Base-by-base conservation (phyloP, 2,329 filamentous ascomycete species). In the Paracoccidioides lutzii region DNA sequence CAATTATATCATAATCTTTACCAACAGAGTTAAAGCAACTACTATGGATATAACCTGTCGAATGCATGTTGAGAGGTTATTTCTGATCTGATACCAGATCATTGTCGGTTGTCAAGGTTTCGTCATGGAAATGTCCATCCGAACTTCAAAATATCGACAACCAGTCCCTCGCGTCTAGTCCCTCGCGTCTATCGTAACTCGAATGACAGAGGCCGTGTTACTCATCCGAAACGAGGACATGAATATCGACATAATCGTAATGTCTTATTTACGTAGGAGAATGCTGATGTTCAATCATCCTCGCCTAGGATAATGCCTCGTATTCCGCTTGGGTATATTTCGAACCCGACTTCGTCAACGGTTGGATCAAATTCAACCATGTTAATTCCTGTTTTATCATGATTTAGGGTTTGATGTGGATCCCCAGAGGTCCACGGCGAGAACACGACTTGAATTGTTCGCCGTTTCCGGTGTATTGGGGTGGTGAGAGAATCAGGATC, bases 371-470 rank as follows among this genome's bases (percentile, higher is more conserved):
- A 50, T 44, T 55, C 54, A 44, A 55, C 46, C 22, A 42, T 52
- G 5, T 40, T 12, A 35, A 14, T 12, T 28, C 14, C 45, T 4
- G n/a, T n/a, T 8, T 40, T 37, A 30, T 32, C 43, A 28, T 55
- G 10, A 5, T 4, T 6, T 14, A 54, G 10, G 3, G 35, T 12
- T 15, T 33, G 38, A 12, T 32, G 5, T 35, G 49, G 57, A 5
- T 55, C 52, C 1, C 77, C 78, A 2, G 74, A 71, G 3, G 80
- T 80, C 79, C 94, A 93, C 1, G 87, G 81, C 51, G 89, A 86
- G 74, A 95, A 97, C 0, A 95, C 91, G 7, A 97, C 81, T 69
- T 90, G 94, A 77, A 95, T 83, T 76, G 82, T 88, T 57, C 91
- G 76, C 60, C 79, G 79, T 55, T 45, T 55, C 35, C 54, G 54